These are phyloP conservation scores for Fusarium coicis DNA, from an alignment of 2,329 filamentous ascomycete genomes.

Conservation along the genomic window DNA sequence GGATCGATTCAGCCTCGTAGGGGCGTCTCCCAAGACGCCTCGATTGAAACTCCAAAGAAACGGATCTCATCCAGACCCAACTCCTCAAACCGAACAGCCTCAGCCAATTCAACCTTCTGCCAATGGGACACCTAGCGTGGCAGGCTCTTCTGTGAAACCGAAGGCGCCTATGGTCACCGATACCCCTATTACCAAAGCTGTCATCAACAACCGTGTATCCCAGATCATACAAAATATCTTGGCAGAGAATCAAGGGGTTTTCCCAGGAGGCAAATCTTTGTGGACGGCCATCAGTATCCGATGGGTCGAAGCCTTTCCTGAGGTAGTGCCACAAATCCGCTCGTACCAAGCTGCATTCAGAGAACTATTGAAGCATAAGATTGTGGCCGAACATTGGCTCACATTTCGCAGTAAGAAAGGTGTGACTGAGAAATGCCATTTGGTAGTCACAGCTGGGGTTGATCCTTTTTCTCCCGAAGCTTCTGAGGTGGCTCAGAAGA, in stretches of 20 bases:
- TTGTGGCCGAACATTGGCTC: constrained; percentile 55
- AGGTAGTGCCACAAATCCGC: constrained; percentile 55
- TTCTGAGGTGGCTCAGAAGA: constrained; percentile 56
- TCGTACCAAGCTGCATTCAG: constrained; percentile 53
- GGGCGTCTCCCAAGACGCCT: constrained; percentile 22
- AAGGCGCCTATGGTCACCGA: constrained; percentile 19
- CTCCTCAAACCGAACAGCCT: not conserved
- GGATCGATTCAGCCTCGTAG: constrained; percentile 13
- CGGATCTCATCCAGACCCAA: not conserved
- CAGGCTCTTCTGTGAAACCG: not conserved
- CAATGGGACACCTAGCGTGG: not conserved
- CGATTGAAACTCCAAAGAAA: constrained; percentile 19
- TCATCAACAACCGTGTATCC: constrained; percentile 34
- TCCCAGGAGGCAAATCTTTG: constrained; percentile 62
- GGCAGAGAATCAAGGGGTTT: constrained; percentile 55
- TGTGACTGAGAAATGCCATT: constrained; percentile 55
- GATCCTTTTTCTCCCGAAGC: constrained; percentile 57
- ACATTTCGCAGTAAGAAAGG: constrained; percentile 56
- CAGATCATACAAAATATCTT: constrained; percentile 46
- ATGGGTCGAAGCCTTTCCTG: constrained; percentile 56
- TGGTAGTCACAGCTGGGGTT: constrained; percentile 56
- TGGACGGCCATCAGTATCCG: constrained; percentile 59
- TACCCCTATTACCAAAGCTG: constrained; percentile 27
- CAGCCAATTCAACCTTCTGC: not conserved
- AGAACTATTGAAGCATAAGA: constrained; percentile 51